Percentiles rank a stretch among this genome's conserved stretches.
phyloP scores from a whole-genome alignment of 1,139 yeast genomes.

The Geotrichum klebahnii region DNA sequence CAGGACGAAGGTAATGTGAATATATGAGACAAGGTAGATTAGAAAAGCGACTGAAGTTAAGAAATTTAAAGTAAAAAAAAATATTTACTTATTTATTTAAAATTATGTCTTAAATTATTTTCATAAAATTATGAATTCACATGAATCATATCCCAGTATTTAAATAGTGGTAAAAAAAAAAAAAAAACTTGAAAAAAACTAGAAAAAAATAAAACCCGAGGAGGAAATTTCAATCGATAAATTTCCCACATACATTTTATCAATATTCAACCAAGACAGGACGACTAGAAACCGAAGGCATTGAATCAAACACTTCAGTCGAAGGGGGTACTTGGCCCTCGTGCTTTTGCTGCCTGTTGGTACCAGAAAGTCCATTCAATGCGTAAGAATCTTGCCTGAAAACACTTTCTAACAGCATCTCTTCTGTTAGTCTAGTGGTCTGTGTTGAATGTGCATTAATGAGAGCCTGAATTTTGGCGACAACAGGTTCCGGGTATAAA shows the following conservation, averaged over 20 bases:
- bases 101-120: neutral
- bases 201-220: neutral
- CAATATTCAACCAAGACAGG: slow-evolving; percentile 1
- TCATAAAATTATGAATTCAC: neutral
- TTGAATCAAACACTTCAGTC: too few relatives aligned
- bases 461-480: slow-evolving; percentile 25
- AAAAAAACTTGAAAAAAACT: neutral
- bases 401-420: slow-evolving; percentile 16
- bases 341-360: neutral
- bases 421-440: slow-evolving; percentile 18
- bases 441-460: slow-evolving; percentile 20
- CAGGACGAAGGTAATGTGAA: neutral
- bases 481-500: slow-evolving; percentile 36
- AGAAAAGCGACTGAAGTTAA: too few relatives aligned
- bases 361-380: neutral
- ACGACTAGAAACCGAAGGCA: neutral
- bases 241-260: neutral
- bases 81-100: too few relatives aligned
- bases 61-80: too few relatives aligned
- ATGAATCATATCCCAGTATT: neutral
- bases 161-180: neutral
- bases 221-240: neutral
- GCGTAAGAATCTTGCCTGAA: slow-evolving; percentile 14
- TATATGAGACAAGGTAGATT: too few relatives aligned
- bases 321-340: too few relatives aligned